Evolutionary conservation across 192 early-diverging fungal genomes (phyloP).

Genomic region (Gigaspora rosea): DNA sequence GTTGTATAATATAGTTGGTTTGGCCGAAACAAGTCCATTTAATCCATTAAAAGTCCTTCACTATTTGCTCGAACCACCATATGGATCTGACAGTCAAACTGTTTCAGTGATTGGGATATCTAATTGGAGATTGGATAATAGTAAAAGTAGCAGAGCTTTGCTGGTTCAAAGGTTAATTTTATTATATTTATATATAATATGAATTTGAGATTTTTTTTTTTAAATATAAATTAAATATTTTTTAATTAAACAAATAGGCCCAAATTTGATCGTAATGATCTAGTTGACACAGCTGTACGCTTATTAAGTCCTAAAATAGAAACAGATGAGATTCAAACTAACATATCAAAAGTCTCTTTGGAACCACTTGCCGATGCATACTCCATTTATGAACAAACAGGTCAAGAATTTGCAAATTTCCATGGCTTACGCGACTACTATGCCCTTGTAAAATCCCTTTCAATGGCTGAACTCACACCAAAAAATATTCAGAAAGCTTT

Average conservation of each 20-base stretch:
- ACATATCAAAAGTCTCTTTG: background rate
- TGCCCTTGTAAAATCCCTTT: constrained; percentile 4
- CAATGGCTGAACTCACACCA: background rate
- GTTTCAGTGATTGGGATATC: constrained; percentile 31
- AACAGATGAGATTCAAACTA: background rate
- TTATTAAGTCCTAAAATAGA: no score
- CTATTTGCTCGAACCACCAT: constrained; percentile 29
- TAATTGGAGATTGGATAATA: constrained; percentile 35
- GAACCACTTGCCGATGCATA: constrained; percentile 6
- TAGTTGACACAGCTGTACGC: background rate
- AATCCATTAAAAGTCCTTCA: constrained; percentile 34
- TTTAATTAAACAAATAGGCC: background rate
- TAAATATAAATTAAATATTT: background rate
- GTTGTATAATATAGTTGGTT: constrained; percentile 20
- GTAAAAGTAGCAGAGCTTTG: constrained; percentile 31
- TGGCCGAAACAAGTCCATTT: constrained; percentile 23
- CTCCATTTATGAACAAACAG: constrained; percentile 4
- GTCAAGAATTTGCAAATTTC: constrained; percentile 28
- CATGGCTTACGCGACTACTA: constrained; percentile 30
- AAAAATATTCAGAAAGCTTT: constrained; percentile 10
- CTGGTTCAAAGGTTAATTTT: constrained; percentile 11
- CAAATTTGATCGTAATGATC: constrained; percentile 15
- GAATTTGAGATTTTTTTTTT: background rate
- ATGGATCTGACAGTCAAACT: constrained; percentile 17
- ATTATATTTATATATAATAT: no score